Conservation (phyloP, 1,284 basidiomycete species). For the Coniophora puteana region DNA sequence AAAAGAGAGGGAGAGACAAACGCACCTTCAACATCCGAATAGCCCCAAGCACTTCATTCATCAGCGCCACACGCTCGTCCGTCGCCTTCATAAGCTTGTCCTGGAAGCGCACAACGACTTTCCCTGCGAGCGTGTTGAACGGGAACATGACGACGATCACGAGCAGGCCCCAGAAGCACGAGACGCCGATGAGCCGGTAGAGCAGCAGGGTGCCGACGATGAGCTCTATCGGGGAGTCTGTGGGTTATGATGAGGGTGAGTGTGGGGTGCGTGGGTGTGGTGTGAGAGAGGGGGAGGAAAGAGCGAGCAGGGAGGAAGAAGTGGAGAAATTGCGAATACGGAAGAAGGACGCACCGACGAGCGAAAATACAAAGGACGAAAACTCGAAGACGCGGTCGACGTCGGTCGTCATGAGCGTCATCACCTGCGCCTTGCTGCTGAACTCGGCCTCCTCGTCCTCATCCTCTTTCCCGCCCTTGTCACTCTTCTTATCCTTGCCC, state of each 20-base stretch:
- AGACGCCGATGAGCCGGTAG: constrained; percentile 78
- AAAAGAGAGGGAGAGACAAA: constrained; percentile 6
- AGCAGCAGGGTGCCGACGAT: constrained; percentile 78
- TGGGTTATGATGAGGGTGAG: too few relatives aligned
- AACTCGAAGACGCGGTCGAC: constrained; percentile 88
- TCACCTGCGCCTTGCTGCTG: constrained; percentile 85
- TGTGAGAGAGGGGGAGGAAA: too few relatives aligned
- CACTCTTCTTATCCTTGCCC: constrained; percentile 26
- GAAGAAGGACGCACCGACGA: constrained; percentile 58
- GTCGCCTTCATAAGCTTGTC: constrained; percentile 91
- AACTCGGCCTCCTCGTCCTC: constrained; percentile 70
- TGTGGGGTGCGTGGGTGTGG: too few relatives aligned
- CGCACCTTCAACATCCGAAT: constrained; percentile 94
- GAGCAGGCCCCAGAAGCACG: constrained; percentile 78
- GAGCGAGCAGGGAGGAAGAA: too few relatives aligned
- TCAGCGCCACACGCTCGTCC: constrained; percentile 85
- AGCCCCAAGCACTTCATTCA: constrained; percentile 84
- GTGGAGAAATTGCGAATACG: too few relatives aligned
- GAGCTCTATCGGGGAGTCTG: constrained; percentile 87
- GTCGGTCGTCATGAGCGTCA: constrained; percentile 67
- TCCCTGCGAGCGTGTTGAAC: constrained; percentile 84
- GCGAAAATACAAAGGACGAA: constrained; percentile 71
- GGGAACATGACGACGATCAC: constrained; percentile 84
- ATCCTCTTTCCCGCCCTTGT: constrained; percentile 27
- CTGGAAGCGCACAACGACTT: constrained; percentile 79